Evolutionary conservation across 306 rosid species (phyloP), one percentile per base, ranked within the genome.

Genomic region (Abrus pulchellus): DNA sequence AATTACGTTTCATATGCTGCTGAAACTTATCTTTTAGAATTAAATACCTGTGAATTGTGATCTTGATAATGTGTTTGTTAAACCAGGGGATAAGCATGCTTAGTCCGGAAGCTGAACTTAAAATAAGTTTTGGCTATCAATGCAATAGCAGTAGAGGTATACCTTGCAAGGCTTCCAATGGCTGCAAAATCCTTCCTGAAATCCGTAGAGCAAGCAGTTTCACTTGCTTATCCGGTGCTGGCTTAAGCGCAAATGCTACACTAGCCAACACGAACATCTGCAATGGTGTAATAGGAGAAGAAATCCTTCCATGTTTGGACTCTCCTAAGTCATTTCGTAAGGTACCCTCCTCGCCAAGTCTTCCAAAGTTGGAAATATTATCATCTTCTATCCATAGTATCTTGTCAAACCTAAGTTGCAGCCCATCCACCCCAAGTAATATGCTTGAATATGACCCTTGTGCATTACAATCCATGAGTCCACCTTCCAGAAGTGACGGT

Each of bases 261-360:
- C 85, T 96, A n/a, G 99, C 98, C 57, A 96, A 96, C 88, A 93
- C 99, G 77, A 96, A 93, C 90, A 90, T 96, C 74, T 95, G 99
- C 93, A 95, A 95, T 76, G 99, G 99, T 59, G 72, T 93, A 82
- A 88, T 96, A 82, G 99, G 97, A 72, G 97, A 65, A 82, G 99
- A 96, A 87, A 93, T 96, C 78, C 99, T 96, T 86, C 99, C 99
- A 5, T 88, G 87, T 88, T 91, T 86, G 92, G 99, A 96, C 85
- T 96, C 99, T 68, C 99, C 99, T 40, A 93, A 75, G 47, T 93
- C 99, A 9, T 96, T 96, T 78, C 97, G 94, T 14, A 86, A 59
- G 88, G 85, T 93, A 54, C 93, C 96, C 77, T 96, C 99, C 79
- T 93, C 94, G 0, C 89, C 97, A 5, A 75, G 83, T 83, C 80